Evolutionary conservation across 169 alveolate genomes (phyloP), one percentile per base, ranked within the genome.

Genomic region (Cryptosporidium ryanae): DNA sequence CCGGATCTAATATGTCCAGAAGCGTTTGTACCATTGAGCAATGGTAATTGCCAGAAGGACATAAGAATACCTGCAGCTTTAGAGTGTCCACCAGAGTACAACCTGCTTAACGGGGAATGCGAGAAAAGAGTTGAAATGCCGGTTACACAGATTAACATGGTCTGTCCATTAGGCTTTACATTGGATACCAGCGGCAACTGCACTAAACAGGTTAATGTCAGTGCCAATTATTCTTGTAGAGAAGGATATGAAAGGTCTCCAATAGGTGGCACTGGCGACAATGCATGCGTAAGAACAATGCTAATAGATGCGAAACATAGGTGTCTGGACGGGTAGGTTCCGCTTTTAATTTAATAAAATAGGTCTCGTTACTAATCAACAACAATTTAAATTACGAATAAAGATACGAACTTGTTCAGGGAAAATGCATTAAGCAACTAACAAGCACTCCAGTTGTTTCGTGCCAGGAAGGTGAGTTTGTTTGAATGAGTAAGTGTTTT

Each of bases 1-100:
- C 87, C 87, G 13, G 87, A 76, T 48, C 38, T 76, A 12, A 76
- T 76, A 43, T 76, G 87, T 61, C 87, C 87, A 12, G 87, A 76
- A 3, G 18, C 76, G 1, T 76, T 76, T 61, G 64, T 76, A 23
- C 87, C 87, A 18, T 31, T 76, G 6, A 59, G 64, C n/a, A 76
- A 76, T 76, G 87, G 87, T 5, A 55, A 55, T 44, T 76, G 87
- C 18, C 87, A 76, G 34, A 76, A 76, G 54, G 87, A 76, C 54
- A 76, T 76, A 8, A 76, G 71, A 46, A 43, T 76, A 1, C 87
- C 87, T 8, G 87, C 87, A 59, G 71, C 87, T n/a, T 31, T 76
- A 27, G 87, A 76, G 38, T 76, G 87, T 43, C 87, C 87, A 8
- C 68, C 87, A 32, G 87, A 61, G 8, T 76, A 76, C 34, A 18